Evolutionary conservation across 768 basidiomycete genomes (phyloP), one percentile per base, ranked within the genome.

Genomic region (Suillus clintonianus): DNA sequence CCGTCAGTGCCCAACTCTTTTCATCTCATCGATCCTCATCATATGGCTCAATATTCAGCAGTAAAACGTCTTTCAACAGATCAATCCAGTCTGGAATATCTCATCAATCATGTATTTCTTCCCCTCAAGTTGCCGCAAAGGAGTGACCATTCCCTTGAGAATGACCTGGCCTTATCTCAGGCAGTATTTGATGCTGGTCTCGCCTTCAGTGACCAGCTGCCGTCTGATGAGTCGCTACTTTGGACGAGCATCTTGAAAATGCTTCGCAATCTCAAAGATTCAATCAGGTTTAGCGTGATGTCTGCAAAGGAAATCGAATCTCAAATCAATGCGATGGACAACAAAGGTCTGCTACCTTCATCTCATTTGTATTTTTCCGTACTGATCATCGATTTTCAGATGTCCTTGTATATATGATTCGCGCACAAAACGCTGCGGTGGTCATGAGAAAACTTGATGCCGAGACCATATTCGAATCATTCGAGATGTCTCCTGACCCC

Each of bases 341-440:
- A 50, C 0, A 68, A 68, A 61, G 74, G 67, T 45, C 15, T 2
- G 4, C 6, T 45, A 5, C 17, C 36, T 41, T 58, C n/a, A 6
- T 50, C 11, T 57, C 5, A 24, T 19, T 47, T 22, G 24, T 14
- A 9, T 3, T 22, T 9, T 27, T 34, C 60, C 8, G 11, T 43
- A 32, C 15, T 67, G 8, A 65, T 7, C 0, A 22, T 51, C 54
- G 27, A 32, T n/a, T 37, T 36, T 30, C 59, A 85, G 85, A 79
- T 60, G 68, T 75, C 9, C 61, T 81, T 4, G 70, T 73, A 22
- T 73, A 82, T 47, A 75, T 75, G 5, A 74, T 86, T 37, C 73
- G 71, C 27, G 76, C 78, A 0, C 86, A 86, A 62, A 86, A 86
- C 56, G 83, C 81, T 4, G 82, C 76, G 11, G 61, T 86, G 4